phyloP scores from a whole-genome alignment of 148 eudicot genomes.

The Polygonum aviculare region DNA sequence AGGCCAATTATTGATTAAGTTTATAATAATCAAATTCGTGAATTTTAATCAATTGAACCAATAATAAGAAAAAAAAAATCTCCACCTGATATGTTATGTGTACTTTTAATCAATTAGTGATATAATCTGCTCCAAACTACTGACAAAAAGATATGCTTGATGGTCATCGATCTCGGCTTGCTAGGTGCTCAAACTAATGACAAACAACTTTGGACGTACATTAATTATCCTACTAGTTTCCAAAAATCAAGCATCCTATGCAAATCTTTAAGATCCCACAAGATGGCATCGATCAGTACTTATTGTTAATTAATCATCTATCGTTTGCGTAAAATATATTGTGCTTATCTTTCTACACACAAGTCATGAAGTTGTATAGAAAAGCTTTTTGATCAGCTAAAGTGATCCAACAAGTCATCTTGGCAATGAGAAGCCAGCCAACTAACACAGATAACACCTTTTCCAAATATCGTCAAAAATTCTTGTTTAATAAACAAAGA shows the following conservation, averaged over 20 bases:
- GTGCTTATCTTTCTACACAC: too few species aligned
- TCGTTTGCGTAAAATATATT: too few species aligned
- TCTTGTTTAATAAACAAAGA: background rate
- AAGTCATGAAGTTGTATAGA: too few species aligned
- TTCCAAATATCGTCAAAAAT: background rate
- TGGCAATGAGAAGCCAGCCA: background rate
- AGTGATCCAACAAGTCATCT: background rate
- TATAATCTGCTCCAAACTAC: background rate
- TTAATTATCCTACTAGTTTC: too few species aligned
- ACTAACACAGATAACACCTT: background rate
- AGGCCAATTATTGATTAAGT: background rate
- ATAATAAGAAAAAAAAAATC: too few species aligned
- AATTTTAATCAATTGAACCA: background rate
- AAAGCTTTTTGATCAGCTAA: background rate
- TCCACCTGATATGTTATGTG: background rate
- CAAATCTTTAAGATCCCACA: background rate
- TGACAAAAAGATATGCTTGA: background rate
- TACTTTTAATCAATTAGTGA: background rate
- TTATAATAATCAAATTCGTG: background rate
- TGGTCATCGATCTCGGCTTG: too few species aligned
- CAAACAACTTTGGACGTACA: too few species aligned
- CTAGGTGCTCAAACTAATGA: too few species aligned
- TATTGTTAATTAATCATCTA: too few species aligned
- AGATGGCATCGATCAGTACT: background rate
- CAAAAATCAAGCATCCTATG: background rate